These are phyloP conservation scores for Sinapis alba DNA, from an alignment of 441 rosid genomes.

Conservation along the genomic window DNA sequence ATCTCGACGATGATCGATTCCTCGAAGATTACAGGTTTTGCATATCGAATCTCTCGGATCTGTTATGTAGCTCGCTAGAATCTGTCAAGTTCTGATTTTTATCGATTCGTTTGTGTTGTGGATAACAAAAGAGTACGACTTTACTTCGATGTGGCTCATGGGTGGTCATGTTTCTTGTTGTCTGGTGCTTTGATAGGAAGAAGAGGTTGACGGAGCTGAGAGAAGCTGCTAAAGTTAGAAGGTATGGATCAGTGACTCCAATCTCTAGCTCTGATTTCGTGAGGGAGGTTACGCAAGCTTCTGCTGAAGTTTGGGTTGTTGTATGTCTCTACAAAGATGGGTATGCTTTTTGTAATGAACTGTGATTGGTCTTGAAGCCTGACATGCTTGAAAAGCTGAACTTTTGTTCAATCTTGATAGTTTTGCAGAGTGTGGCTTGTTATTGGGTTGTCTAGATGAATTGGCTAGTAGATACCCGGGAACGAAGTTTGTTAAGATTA, in stretches of 20 bases:
- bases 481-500: slow-evolving; percentile 92
- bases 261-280: slow-evolving; percentile 93
- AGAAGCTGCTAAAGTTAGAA: slow-evolving; percentile 63
- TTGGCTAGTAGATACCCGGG: slow-evolving; percentile 84
- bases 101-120: slow-evolving; percentile 5
- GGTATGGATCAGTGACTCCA: slow-evolving; percentile 80
- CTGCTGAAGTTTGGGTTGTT: slow-evolving; percentile 94
- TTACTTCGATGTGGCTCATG: not conserved
- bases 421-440: slow-evolving; percentile 68
- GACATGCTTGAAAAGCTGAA: no score
- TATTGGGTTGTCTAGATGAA: slow-evolving; percentile 83
- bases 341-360: slow-evolving; percentile 41
- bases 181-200: slow-evolving; percentile 58
- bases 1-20: slow-evolving; percentile 92
- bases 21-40: slow-evolving; percentile 87
- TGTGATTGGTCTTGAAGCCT: not conserved
- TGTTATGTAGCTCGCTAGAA: slow-evolving; percentile 1
- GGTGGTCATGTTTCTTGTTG: not conserved
- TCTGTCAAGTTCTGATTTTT: slow-evolving; percentile 17
- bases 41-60: slow-evolving; percentile 1
- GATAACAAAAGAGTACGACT: not conserved
- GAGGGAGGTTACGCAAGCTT: slow-evolving; percentile 90
- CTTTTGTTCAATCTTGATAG: slow-evolving; percentile 41
- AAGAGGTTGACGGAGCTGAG: slow-evolving; percentile 89
- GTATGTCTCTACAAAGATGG: slow-evolving; percentile 94